phyloP scores from a whole-genome alignment of 441 rosid species.

The Mallotus repandus region DNA sequence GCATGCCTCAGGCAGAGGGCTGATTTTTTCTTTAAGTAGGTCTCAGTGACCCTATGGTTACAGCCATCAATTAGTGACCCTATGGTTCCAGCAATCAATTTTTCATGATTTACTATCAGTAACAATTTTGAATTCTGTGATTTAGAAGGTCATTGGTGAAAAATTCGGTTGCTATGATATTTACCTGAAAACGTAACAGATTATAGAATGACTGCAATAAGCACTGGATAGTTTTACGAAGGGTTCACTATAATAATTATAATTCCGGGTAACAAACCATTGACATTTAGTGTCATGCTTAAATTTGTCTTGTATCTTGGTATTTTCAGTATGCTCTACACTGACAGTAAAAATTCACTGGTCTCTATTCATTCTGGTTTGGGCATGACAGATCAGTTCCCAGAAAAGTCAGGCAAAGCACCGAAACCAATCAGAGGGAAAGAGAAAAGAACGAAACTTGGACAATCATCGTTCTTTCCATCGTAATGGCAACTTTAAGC shows the following conservation, averaged over 20 bases:
- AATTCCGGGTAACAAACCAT: no score
- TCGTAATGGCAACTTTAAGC: conserved; percentile 36
- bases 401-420: conserved; percentile 43
- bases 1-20: background rate
- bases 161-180: background rate
- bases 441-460: conserved; percentile 36
- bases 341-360: background rate
- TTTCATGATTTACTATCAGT: background rate
- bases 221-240: background rate
- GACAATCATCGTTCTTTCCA: conserved; percentile 47
- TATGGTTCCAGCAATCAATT: background rate
- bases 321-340: background rate
- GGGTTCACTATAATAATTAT: background rate
- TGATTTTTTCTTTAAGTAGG: background rate
- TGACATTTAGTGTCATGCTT: background rate
- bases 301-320: background rate
- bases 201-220: background rate
- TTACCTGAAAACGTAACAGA: background rate
- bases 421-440: conserved; percentile 40
- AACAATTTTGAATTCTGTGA: background rate
- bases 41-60: background rate
- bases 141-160: background rate
- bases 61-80: background rate
- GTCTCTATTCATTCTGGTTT: conserved; percentile 19
- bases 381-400: conserved; percentile 42